Evolutionary conservation across 495 filamentous ascomycete species (phyloP).

Genomic region (Talaromyces liani): DNA sequence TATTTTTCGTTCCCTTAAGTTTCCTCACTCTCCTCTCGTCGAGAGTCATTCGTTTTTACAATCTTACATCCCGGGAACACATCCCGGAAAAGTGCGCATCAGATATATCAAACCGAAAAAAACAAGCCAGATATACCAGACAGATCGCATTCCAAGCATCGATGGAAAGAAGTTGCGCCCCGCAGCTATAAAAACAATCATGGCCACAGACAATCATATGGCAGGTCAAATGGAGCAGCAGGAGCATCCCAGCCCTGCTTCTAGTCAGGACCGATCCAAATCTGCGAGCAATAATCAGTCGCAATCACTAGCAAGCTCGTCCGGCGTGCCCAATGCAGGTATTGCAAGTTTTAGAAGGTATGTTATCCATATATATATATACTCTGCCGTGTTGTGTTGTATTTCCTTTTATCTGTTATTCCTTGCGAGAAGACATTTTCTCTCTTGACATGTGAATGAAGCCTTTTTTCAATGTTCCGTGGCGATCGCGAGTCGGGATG

Average conservation of each 20-base stretch:
- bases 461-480: neutral
- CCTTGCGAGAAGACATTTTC: neutral
- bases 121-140: neutral
- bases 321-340: conserved; percentile 4
- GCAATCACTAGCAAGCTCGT: neutral
- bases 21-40: neutral
- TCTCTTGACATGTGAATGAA: conserved; percentile 1
- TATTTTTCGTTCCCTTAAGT: neutral
- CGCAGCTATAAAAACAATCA: neutral
- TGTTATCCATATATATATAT: neutral
- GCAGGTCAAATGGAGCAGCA: neutral
- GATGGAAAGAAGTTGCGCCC: neutral
- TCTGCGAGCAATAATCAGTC: neutral
- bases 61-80: neutral
- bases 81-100: neutral
- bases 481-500: neutral
- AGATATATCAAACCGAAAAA: neutral
- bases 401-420: neutral
- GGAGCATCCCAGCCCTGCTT: neutral
- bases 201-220: neutral
- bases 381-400: neutral
- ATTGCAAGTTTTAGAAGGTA: conserved; percentile 13
- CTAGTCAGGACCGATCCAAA: conserved; percentile 1
- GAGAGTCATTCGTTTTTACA: neutral
- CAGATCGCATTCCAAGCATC: neutral